These are phyloP conservation scores for Apophysomyces ossiformis DNA, from an alignment of 371 early-diverging fungal genomes.

Conservation along the genomic window DNA sequence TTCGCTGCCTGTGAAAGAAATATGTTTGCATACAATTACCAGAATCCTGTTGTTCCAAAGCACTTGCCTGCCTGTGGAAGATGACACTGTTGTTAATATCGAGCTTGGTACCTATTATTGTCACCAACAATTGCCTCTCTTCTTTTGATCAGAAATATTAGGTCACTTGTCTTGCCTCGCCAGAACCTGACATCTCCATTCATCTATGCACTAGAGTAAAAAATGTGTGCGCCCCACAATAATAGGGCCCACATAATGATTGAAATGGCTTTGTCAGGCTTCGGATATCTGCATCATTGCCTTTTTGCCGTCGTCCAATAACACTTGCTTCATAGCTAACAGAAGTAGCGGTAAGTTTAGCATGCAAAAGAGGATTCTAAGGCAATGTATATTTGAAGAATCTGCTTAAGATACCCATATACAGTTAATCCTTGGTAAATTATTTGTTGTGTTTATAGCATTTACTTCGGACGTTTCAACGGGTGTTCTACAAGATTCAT, in stretches of 20 bases:
- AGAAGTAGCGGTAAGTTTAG: too few relatives aligned
- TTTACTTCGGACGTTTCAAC: too few relatives aligned
- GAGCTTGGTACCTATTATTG: constrained; percentile 29
- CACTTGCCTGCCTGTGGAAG: constrained; percentile 51
- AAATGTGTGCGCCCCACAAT: constrained; percentile 98
- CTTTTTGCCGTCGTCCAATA: constrained; percentile 71
- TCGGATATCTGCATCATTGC: constrained; percentile 85
- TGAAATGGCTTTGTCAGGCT: constrained; percentile 97
- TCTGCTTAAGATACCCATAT: too few relatives aligned
- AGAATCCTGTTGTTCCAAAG: constrained; percentile 52
- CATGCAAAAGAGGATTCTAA: too few relatives aligned
- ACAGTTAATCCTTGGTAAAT: too few relatives aligned
- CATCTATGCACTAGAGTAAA: constrained; percentile 98
- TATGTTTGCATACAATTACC: constrained; percentile 31
- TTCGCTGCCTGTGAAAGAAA: constrained; percentile 76
- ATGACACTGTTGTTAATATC: not conserved
- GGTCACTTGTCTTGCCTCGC: not conserved
- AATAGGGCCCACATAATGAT: constrained; percentile 96
- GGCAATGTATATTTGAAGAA: too few relatives aligned
- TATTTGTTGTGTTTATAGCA: too few relatives aligned
- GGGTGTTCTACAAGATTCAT: too few relatives aligned
- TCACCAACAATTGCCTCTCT: constrained; percentile 27
- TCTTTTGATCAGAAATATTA: constrained; percentile 16
- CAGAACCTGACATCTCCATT: constrained; percentile 28
- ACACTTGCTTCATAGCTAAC: constrained; percentile 92